Evolutionary conservation across 306 rosid genomes (phyloP).

Genomic region (Fagus crenata): DNA sequence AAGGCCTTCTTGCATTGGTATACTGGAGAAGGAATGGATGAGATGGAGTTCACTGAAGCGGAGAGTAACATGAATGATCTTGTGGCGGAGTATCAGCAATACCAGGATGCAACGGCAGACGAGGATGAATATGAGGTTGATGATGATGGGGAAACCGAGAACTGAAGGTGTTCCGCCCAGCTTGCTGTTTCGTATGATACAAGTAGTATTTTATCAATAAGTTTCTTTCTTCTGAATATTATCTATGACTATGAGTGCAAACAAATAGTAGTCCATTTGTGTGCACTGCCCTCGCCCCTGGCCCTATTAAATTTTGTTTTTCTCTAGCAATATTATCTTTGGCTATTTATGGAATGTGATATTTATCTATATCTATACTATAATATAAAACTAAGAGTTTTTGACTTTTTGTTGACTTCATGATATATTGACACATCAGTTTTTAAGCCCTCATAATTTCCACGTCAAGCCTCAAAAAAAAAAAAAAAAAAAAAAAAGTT

Average conservation of each 20-base stretch:
- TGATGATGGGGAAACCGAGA: constrained; percentile 37
- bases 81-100: constrained; percentile 76
- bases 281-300: not conserved
- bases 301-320: too few species aligned
- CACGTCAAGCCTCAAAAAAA: too few species aligned
- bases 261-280: not conserved
- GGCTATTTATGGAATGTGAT: too few species aligned
- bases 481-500: too few species aligned
- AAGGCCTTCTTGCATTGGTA: constrained; percentile 89
- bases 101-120: constrained; percentile 60
- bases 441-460: too few species aligned
- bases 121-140: constrained; percentile 49
- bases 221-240: constrained; percentile 1
- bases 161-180: constrained; percentile 38
- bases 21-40: constrained; percentile 80
- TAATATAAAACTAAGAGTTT: too few species aligned
- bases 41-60: constrained; percentile 72
- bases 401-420: too few species aligned
- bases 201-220: constrained; percentile 27
- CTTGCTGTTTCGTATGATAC: constrained; percentile 34
- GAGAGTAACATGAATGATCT: constrained; percentile 84
- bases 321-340: too few species aligned
- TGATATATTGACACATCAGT: too few species aligned
- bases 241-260: not conserved
- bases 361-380: too few species aligned